These are phyloP conservation scores for Irpex sp. DNA, from an alignment of 1,284 basidiomycete species.

Conservation along the genomic window DNA sequence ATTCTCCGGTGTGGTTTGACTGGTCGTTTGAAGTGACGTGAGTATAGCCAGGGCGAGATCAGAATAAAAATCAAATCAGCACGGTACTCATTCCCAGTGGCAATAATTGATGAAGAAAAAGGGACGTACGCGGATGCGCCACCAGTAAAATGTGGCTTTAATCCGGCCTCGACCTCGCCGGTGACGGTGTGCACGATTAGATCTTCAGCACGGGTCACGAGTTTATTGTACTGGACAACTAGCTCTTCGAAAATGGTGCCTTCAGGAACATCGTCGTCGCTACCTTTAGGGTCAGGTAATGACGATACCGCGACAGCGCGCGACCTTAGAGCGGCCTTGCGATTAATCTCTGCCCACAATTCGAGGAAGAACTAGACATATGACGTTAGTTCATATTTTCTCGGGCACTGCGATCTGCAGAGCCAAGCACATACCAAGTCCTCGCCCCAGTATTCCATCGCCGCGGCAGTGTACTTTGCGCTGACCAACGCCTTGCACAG, in stretches of 20 bases:
- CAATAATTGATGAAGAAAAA: neutral
- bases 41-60: neutral
- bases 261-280: conserved; percentile 37
- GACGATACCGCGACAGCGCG: conserved; percentile 44
- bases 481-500: conserved; percentile 83
- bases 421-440: conserved; percentile 62
- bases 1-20: conserved; percentile 21
- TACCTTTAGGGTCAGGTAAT: conserved; percentile 43
- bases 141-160: conserved; percentile 57
- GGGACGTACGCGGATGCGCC: conserved; percentile 17
- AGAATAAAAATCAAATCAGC: neutral
- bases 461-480: conserved; percentile 63
- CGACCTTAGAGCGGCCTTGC: conserved; percentile 48
- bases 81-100: neutral
- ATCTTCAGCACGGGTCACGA: conserved; percentile 76
- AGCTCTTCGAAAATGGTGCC: conserved; percentile 78
- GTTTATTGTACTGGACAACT: conserved; percentile 55
- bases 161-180: conserved; percentile 70
- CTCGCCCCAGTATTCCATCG: conserved; percentile 81
- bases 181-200: conserved; percentile 81
- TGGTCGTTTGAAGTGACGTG: conserved; percentile 1
- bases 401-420: neutral
- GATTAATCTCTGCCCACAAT: conserved; percentile 77
- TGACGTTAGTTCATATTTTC: neutral
- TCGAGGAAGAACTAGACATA: conserved; percentile 79